These are phyloP conservation scores for Gentiana dahurica DNA, from an alignment of 257 asterid genomes.

Conservation along the genomic window DNA sequence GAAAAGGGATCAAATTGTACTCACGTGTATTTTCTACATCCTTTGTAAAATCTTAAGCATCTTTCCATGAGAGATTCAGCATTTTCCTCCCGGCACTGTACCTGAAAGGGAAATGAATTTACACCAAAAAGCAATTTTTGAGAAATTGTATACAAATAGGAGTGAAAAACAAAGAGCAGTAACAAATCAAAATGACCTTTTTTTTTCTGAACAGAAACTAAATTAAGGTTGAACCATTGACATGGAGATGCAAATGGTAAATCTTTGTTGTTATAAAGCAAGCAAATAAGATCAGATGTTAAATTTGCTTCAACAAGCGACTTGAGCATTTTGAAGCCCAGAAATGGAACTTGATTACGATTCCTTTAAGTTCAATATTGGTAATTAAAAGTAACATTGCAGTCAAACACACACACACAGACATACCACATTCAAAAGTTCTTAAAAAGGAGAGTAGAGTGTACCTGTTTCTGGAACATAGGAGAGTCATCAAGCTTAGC, in stretches of 20 bases:
- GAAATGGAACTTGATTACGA: too few relatives aligned
- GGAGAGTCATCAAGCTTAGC: constrained; percentile 99
- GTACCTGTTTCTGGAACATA: constrained; percentile 98
- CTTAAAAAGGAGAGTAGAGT: not conserved
- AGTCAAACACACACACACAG: constrained; percentile 22
- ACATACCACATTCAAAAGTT: not conserved
- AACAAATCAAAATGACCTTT: too few relatives aligned
- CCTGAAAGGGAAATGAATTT: constrained; percentile 22
- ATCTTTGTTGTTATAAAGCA: not conserved
- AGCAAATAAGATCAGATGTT: not conserved
- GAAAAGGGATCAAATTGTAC: constrained; percentile 18
- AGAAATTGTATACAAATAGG: too few relatives aligned
- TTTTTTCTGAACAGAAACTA: too few relatives aligned
- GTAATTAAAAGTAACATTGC: too few relatives aligned
- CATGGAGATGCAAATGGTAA: not conserved
- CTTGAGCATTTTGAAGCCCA: too few relatives aligned
- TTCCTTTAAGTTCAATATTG: too few relatives aligned
- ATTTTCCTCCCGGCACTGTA: constrained; percentile 91
- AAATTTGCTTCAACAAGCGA: too few relatives aligned
- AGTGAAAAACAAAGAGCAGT: too few relatives aligned
- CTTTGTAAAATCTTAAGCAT: constrained; percentile 91
- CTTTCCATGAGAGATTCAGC: constrained; percentile 88
- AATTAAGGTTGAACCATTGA: not conserved
- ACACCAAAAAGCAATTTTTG: too few relatives aligned
- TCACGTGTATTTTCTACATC: constrained; percentile 98